phyloP scores from a whole-genome alignment of 176 grass and related monocot genomes.

The Cymbopogon citratus region DNA sequence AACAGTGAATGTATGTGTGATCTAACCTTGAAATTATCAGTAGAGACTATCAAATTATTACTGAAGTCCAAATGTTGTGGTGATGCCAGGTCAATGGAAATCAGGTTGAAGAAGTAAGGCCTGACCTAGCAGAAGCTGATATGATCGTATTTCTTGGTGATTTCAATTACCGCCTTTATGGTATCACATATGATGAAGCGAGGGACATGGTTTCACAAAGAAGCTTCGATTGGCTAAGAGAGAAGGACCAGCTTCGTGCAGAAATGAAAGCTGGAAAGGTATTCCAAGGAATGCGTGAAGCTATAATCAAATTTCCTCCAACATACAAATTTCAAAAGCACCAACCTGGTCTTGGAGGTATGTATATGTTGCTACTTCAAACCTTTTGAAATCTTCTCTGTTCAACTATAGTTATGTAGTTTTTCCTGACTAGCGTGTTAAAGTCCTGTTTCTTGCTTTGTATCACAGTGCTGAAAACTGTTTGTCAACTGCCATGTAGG shows the following conservation, averaged over 20 bases:
- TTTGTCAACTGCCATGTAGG: conserved; percentile 48
- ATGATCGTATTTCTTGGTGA: conserved; percentile 96
- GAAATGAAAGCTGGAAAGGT: conserved; percentile 94
- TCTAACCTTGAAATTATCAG: conserved; percentile 22
- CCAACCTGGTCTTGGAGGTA: conserved; percentile 83
- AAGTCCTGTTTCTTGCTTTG: neutral
- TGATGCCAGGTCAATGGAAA: conserved; percentile 64
- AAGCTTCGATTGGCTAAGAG: conserved; percentile 98
- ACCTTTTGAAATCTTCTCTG: neutral
- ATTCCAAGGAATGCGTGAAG: conserved; percentile 99
- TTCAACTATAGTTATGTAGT: neutral
- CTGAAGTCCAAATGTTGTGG: conserved; percentile 36
- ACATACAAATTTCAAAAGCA: conserved; percentile 97
- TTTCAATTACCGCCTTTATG: conserved; percentile 92
- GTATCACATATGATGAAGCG: conserved; percentile 95
- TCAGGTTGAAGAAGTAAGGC: conserved; percentile 70
- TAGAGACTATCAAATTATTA: conserved; percentile 13
- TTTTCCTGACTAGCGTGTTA: neutral
- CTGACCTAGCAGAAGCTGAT: conserved; percentile 85
- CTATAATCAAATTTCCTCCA: conserved; percentile 92
- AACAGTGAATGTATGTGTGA: conserved; percentile 76
- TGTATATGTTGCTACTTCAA: conserved; percentile 5
- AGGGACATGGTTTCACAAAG: conserved; percentile 98
- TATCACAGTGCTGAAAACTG: conserved; percentile 8
- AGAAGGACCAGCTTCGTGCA: conserved; percentile 86